Percentiles rank a stretch among this genome's conserved stretches.
Conservation (phyloP, 129 eudicot genomes). For the Lactuca sativa region DNA sequence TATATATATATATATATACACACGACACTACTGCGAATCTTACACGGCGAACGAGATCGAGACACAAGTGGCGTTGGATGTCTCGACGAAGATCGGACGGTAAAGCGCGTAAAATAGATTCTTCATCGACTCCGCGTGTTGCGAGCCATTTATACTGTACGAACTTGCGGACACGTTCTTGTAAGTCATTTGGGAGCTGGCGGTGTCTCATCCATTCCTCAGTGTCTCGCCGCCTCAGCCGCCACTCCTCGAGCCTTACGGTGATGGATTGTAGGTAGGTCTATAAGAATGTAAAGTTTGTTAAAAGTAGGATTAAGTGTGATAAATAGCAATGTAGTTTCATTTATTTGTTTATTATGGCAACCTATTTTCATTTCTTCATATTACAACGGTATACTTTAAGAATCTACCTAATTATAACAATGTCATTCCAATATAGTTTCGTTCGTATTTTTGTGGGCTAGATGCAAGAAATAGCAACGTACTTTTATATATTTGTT, state of each 20-base stretch:
- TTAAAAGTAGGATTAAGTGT: not conserved
- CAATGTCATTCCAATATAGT: too few relatives aligned
- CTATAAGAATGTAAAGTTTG: constrained; percentile 29
- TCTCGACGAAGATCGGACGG: constrained; percentile 87
- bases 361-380: too few relatives aligned
- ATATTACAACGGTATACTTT: too few relatives aligned
- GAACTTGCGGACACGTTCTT: constrained; percentile 77
- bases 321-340: too few relatives aligned
- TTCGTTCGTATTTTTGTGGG: too few relatives aligned
- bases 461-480: too few relatives aligned
- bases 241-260: constrained; percentile 97
- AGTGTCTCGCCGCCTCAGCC: constrained; percentile 82
- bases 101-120: constrained; percentile 63
- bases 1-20: too few relatives aligned
- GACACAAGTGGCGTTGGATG: constrained; percentile 87
- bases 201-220: constrained; percentile 99
- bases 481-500: too few relatives aligned
- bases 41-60: constrained; percentile 94
- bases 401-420: too few relatives aligned
- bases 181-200: constrained; percentile 67
- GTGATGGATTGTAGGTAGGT: constrained; percentile 88
- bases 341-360: too few relatives aligned
- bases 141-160: constrained; percentile 91
- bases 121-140: constrained; percentile 94
- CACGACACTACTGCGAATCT: constrained; percentile 30